phyloP scores from a whole-genome alignment of 2,329 filamentous ascomycete species.

The Fusarium camptoceras region DNA sequence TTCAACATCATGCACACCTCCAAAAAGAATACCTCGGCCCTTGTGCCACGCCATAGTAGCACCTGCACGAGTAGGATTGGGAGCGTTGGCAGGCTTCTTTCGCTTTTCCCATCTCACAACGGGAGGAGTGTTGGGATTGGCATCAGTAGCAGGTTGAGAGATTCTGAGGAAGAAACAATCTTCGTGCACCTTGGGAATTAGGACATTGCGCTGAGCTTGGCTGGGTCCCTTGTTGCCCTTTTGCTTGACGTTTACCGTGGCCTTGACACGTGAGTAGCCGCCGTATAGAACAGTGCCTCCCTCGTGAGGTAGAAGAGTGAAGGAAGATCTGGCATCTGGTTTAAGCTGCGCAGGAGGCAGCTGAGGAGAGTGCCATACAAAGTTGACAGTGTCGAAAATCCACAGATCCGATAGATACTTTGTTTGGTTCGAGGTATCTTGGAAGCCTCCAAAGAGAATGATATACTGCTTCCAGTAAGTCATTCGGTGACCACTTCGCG shows the following conservation, averaged over 20 bases:
- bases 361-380: conserved; percentile 82
- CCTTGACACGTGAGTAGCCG: conserved; percentile 92
- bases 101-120: conserved; percentile 89
- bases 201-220: conserved; percentile 74
- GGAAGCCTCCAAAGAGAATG: conserved; percentile 94
- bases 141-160: conserved; percentile 75
- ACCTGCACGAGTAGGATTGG: conserved; percentile 84
- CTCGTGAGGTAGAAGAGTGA: conserved; percentile 91
- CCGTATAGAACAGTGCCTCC: conserved; percentile 90
- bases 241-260: conserved; percentile 70
- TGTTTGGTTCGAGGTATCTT: conserved; percentile 94
- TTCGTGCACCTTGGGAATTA: conserved; percentile 91
- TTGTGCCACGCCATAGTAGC: conserved; percentile 96
- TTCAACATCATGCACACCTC: conserved; percentile 93
- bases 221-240: conserved; percentile 66
- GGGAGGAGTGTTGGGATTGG: conserved; percentile 73
- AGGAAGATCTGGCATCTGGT: conserved; percentile 90
- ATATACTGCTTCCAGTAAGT: conserved; percentile 98
- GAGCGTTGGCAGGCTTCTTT: conserved; percentile 91
- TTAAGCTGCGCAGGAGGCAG: conserved; percentile 84
- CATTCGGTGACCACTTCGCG: conserved; percentile 93
- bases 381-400: conserved; percentile 93
- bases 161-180: conserved; percentile 95
- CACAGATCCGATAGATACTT: conserved; percentile 94
- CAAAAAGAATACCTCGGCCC: conserved; percentile 91